Percentiles rank a stretch among this genome's conserved stretches.
Evolutionary conservation across 2,329 filamentous ascomycete species (phyloP).

Genomic region (Sporothrix inflata): DNA sequence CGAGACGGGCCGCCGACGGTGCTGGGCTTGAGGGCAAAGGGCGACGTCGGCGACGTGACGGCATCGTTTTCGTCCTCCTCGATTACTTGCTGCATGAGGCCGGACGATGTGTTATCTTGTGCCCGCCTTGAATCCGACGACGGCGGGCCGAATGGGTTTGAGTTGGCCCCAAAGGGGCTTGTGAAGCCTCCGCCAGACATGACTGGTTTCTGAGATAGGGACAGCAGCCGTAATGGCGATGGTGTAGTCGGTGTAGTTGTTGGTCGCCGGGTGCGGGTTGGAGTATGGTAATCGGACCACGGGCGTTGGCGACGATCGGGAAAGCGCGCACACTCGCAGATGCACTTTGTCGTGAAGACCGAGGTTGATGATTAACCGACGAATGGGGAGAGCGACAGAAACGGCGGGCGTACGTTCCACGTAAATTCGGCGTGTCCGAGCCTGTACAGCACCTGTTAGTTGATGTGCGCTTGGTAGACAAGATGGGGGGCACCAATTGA

Average conservation of each 20-base stretch:
- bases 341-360: not conserved
- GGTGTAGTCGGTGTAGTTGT: not conserved
- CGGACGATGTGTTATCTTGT: slow-evolving; percentile 34
- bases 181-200: slow-evolving; percentile 77
- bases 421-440: not conserved
- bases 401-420: not conserved
- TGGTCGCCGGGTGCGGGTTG: not conserved
- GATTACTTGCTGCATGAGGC: slow-evolving; percentile 60
- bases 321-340: not conserved
- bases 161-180: slow-evolving; percentile 67
- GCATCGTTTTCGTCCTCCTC: slow-evolving; percentile 83
- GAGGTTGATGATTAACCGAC: not conserved
- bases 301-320: not conserved
- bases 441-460: not conserved
- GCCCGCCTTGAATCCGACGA: slow-evolving; percentile 44
- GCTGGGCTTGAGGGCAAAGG: slow-evolving; percentile 42
- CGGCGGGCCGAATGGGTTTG: slow-evolving; percentile 70
- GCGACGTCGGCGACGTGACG: slow-evolving; percentile 66
- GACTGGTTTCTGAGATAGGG: slow-evolving; percentile 1
- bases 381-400: not conserved
- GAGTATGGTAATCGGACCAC: not conserved
- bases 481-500: not conserved
- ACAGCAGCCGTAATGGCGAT: not conserved
- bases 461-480: not conserved
- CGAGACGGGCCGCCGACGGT: slow-evolving; percentile 10